Evolutionary conservation across 2,329 filamentous ascomycete genomes (phyloP).

Genomic region (Talaromyces atroroseus): DNA sequence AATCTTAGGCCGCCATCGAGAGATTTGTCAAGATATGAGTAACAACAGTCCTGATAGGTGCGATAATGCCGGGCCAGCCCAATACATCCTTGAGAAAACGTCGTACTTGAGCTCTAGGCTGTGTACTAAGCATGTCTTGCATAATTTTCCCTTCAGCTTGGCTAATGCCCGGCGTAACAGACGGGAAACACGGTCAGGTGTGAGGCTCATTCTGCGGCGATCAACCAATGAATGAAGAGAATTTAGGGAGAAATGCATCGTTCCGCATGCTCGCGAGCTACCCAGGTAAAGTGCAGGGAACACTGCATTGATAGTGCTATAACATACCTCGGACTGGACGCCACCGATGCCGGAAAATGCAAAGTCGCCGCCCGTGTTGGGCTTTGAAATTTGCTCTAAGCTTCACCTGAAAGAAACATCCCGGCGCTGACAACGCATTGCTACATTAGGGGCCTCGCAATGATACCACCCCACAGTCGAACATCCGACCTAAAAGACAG

Average conservation of each 20-base stretch:
- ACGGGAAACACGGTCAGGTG: background rate
- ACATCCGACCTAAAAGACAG: background rate
- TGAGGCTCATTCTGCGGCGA: constrained; percentile 1
- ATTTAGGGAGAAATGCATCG: background rate
- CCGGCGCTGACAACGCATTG: constrained; percentile 3
- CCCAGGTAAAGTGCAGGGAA: background rate
- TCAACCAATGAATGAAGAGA: constrained; percentile 1
- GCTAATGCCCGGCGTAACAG: background rate
- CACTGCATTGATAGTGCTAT: background rate
- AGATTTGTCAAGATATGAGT: background rate
- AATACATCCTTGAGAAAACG: background rate
- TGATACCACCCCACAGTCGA: background rate
- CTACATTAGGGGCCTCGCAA: background rate
- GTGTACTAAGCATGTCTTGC: background rate
- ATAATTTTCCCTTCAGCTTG: background rate
- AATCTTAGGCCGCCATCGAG: background rate
- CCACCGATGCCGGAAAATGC: background rate
- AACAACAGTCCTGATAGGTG: background rate
- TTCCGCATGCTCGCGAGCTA: background rate
- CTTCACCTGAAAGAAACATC: background rate
- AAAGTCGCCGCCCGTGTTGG: background rate
- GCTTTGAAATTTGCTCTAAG: background rate
- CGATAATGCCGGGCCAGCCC: background rate
- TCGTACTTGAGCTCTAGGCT: background rate
- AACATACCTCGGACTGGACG: background rate